Base-by-base conservation (phyloP, 208 protist genomes). In the Endotrypanum monterogeii region DNA sequence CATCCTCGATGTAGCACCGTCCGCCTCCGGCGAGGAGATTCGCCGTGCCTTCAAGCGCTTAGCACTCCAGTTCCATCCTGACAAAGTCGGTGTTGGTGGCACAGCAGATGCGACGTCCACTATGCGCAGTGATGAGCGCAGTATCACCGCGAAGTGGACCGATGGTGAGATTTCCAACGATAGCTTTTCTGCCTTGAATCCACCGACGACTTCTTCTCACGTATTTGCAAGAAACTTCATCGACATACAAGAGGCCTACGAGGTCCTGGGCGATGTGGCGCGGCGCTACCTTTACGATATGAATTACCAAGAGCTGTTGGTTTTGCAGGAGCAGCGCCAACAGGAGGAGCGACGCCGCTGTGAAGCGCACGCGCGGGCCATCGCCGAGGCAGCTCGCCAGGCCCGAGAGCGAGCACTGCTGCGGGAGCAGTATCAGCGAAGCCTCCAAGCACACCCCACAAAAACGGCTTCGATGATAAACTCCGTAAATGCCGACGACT, bases 201-300 rank as follows among this genome's bases (percentile, higher is more conserved):
- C 44, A 54, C 14, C 44, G 44, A 35, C 12, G 46, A 28, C 12
- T 44, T 50, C 63, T 18, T 28, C 11, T 3, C 55, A 60, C 3
- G n/a, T 23, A 9, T 39, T 14, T 48, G n/a, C 48, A n/a, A 54
- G 39, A 39, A 61, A 76, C 62, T 97, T 96, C 71, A 88, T 84
- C 11, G 88, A 89, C 11, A 67, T 95, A 28, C 87, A 94, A 61
- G 91, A 97, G 71, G 89, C 93, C 41, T 97, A 97, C 72, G 93
- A 97, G 73, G 91, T 97, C 30, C 82, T 97, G 16, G 86, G 88
- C 23, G 89, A 97, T 52, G 89, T 93, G 2, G 86, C 89, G 23
- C 89, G 91, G n/a, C 90, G 93, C 18, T 96, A 96, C 60, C 67
- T 97, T 46, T 97, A 96, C 72, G 93, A 97, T 68, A 75, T 95